Percentiles rank a stretch among this genome's conserved stretches.
Evolutionary conservation across 805 yeast species (phyloP).

Genomic region (Metschnikowia gelsemii): DNA sequence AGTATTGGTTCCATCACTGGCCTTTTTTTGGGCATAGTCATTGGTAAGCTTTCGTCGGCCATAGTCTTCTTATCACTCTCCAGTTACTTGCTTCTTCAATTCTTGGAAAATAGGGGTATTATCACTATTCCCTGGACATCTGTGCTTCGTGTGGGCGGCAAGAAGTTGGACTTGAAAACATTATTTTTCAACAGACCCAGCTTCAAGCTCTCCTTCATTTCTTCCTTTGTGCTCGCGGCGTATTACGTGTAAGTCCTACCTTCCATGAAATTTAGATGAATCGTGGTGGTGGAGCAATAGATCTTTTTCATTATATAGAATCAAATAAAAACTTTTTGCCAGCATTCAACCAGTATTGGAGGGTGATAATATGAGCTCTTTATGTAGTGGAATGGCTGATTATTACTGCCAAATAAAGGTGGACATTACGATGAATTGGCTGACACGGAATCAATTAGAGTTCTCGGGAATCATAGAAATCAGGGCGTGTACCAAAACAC

Average conservation of each 20-base stretch:
- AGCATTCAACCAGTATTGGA: too few species aligned
- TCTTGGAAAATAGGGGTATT: slow-evolving; percentile 55
- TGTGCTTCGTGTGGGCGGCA: slow-evolving; percentile 32
- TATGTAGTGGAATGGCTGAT: too few species aligned
- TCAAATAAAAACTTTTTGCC: too few species aligned
- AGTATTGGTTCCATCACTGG: slow-evolving; percentile 66
- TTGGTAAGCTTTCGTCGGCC: slow-evolving; percentile 59
- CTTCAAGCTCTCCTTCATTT: slow-evolving; percentile 56
- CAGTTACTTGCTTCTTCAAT: slow-evolving; percentile 44
- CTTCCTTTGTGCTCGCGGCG: slow-evolving; percentile 59
- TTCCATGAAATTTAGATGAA: too few species aligned
- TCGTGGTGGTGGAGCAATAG: too few species aligned
- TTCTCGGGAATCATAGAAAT: too few species aligned
- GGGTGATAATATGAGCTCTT: too few species aligned
- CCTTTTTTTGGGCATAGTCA: slow-evolving; percentile 53
- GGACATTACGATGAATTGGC: too few species aligned
- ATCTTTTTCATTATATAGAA: too few species aligned
- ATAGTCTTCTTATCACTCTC: slow-evolving; percentile 52
- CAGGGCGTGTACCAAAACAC: too few species aligned
- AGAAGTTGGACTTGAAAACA: slow-evolving; percentile 45
- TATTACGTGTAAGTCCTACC: slow-evolving; percentile 44
- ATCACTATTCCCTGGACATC: slow-evolving; percentile 47
- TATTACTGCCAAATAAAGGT: too few species aligned
- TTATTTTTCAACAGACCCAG: slow-evolving; percentile 59
- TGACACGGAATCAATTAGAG: too few species aligned